Evolutionary conservation across 805 yeast species (phyloP).

Genomic region (Blastobotrys attinorum): DNA sequence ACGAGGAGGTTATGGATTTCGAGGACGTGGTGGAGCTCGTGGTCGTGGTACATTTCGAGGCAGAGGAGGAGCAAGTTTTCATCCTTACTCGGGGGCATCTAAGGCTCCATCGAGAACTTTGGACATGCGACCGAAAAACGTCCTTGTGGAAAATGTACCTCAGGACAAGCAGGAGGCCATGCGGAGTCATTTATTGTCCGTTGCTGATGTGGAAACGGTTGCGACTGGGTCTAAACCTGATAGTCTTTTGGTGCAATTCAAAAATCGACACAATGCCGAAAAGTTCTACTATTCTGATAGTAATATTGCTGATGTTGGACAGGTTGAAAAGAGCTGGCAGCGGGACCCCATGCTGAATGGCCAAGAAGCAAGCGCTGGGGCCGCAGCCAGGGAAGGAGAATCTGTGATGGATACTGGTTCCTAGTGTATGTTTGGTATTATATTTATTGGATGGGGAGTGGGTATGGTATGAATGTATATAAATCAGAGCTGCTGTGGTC

Average conservation of each 20-base stretch:
- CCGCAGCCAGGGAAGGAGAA: not conserved
- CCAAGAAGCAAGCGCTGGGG: not conserved
- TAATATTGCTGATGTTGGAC: conserved; percentile 26
- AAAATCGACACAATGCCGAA: conserved; percentile 33
- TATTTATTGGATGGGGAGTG: not conserved
- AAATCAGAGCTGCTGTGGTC: too few species aligned
- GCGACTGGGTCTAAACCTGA: conserved; percentile 23
- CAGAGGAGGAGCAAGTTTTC: conserved; percentile 17
- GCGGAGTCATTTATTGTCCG: conserved; percentile 22
- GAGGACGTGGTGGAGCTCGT: conserved; percentile 20
- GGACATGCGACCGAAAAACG: conserved; percentile 33
- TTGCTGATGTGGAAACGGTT: conserved; percentile 13
- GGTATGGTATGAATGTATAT: not conserved
- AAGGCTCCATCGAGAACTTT: conserved; percentile 22
- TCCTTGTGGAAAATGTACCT: conserved; percentile 27
- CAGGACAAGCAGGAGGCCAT: conserved; percentile 28
- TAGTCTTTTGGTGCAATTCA: conserved; percentile 24
- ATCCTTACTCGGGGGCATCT: conserved; percentile 19
- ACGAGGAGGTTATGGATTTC: conserved; percentile 10
- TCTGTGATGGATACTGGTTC: not conserved
- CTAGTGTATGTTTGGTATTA: not conserved
- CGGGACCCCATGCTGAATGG: too few species aligned
- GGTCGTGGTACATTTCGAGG: conserved; percentile 13
- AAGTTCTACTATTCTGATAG: conserved; percentile 22
- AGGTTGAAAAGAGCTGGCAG: conserved; percentile 24